Base-by-base conservation (phyloP, 1,139 yeast genomes). In the Candida sp. region DNA sequence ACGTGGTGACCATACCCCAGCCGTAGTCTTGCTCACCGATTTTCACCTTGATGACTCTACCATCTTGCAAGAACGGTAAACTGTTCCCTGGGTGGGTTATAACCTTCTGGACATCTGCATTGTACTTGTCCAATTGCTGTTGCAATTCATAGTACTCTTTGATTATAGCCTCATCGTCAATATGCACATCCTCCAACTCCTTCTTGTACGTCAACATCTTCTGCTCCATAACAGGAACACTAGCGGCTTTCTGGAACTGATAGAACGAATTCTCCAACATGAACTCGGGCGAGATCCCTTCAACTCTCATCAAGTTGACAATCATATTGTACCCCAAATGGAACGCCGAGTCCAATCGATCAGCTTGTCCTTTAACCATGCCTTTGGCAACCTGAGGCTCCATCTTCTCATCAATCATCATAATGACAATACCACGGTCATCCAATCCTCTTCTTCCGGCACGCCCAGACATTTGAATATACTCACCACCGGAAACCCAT, bases 381-480 rank as follows among this genome's bases (percentile, higher is more conserved):
- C 98, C 98, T 68, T 96, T 96, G 22, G 99, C 99, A 38, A 94
- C 97, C 62, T 92, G 96, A 4, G 99, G 99, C 69, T 96, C 99
- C 99, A 96, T 96, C 66, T 93, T 94, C 67, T 94, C 98, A 68
- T 94, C 98, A 69, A 94, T 92, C 99, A 96, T 96, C 90, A 96
- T 89, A 62, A 96, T 94, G 49, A 96, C 99, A 68, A 94, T 93
- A 73, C 99, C 99, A 66, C 98, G 87, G 67, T 94, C 98, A 80
- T 96, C 99, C 58, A 96, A 81, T 63, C 99, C 99, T 81, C 99
- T 90, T 80, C 99, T 93, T 63, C 99, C 99, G 17, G 99, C 99
- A 74, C 99, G 87, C 57, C 99, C 99, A 41, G 98, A 90, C 99
- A 94, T 94, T 74, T 96, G 99, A 62, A 94, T 96, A 70, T 94